Evolutionary conservation across 2,329 filamentous ascomycete species (phyloP).

Genomic region (Pseudopithomyces maydicus): DNA sequence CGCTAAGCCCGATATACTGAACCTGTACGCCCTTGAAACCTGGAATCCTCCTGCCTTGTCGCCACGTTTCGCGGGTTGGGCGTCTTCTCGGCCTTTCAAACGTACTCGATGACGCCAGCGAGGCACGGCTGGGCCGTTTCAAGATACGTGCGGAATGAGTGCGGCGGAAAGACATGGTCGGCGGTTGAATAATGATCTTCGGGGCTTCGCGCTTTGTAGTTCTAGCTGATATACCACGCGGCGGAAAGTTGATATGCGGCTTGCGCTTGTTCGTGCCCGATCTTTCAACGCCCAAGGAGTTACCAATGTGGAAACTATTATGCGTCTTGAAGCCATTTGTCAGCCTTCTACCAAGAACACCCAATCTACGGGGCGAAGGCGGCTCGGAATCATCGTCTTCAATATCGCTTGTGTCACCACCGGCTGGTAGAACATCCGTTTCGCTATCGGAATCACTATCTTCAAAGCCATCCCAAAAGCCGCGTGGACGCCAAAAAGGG

Average conservation of each 20-base stretch:
- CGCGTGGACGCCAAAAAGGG: constrained; percentile 66
- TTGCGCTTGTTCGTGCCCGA: constrained; percentile 41
- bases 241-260: constrained; percentile 33
- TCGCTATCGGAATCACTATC: constrained; percentile 46
- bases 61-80: constrained; percentile 28
- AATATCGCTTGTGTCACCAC: constrained; percentile 54
- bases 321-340: constrained; percentile 47
- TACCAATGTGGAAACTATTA: constrained; percentile 58
- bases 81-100: background rate
- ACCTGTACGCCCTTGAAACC: constrained; percentile 53
- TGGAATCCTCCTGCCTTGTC: constrained; percentile 43
- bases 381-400: constrained; percentile 25
- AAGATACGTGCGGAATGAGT: constrained; percentile 24
- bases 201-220: constrained; percentile 19
- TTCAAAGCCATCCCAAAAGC: constrained; percentile 66
- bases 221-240: constrained; percentile 17
- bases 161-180: constrained; percentile 24
- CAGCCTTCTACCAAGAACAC: constrained; percentile 32
- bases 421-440: constrained; percentile 46
- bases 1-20: constrained; percentile 57
- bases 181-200: constrained; percentile 32
- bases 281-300: constrained; percentile 61
- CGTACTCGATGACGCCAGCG: background rate
- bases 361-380: constrained; percentile 21
- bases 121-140: constrained; percentile 20